Evolutionary conservation across 139 green algal genomes (phyloP).

Genomic region (Microglena sp.): DNA sequence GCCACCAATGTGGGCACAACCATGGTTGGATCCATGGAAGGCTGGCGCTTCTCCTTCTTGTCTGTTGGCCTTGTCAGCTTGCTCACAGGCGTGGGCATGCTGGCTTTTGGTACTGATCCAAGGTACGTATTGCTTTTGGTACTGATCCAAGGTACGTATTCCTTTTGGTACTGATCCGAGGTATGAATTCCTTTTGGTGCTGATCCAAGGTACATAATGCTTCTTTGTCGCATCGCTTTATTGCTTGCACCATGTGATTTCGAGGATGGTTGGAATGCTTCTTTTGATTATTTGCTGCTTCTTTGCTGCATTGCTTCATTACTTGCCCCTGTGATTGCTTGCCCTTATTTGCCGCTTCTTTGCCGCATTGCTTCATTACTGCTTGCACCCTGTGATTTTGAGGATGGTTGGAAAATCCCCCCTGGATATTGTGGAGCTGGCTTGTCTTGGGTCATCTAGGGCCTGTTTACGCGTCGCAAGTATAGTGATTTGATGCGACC

Average conservation of each 20-base stretch:
- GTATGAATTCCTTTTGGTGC: not conserved
- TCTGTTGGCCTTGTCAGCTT: constrained; percentile 36
- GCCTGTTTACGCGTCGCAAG: no score
- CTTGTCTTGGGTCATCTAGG: not conserved
- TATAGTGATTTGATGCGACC: no score
- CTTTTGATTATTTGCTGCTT: not conserved
- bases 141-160: no score
- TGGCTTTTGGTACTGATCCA: no score
- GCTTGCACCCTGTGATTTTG: no score
- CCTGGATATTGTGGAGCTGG: not conserved
- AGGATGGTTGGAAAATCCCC: not conserved
- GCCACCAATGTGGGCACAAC: constrained; percentile 57
- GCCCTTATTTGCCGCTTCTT: not conserved
- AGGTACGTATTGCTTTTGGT: no score
- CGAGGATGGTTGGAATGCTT: no score
- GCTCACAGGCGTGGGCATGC: constrained; percentile 11
- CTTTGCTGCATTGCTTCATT: not conserved
- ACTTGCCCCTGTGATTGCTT: not conserved
- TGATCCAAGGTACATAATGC: no score
- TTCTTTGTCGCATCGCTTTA: no score
- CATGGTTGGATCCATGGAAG: constrained; percentile 34
- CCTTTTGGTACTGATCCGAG: not conserved
- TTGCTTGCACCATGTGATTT: no score
- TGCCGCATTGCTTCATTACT: no score
- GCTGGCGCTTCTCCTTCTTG: constrained; percentile 59